A percentile compares a stretch with the other conserved stretches of the same genome.
These are phyloP conservation scores for Penicillium salamii DNA, from an alignment of 495 filamentous ascomycete genomes.

Conservation along the genomic window DNA sequence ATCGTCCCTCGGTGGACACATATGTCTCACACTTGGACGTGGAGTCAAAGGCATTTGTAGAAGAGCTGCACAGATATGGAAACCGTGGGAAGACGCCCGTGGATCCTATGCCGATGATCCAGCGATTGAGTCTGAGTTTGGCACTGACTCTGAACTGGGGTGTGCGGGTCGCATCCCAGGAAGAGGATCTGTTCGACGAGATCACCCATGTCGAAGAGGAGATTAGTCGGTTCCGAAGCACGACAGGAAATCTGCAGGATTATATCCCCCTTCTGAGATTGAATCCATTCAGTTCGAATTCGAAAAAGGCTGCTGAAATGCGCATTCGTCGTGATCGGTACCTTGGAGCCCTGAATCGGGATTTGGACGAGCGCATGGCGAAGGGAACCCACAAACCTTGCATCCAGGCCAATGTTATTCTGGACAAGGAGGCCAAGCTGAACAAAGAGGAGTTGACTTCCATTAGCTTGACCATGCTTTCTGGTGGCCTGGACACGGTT, in stretches of 20 bases:
- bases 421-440: constrained; percentile 58
- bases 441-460: constrained; percentile 57
- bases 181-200: constrained; percentile 59
- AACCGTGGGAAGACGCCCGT: constrained; percentile 50
- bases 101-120: constrained; percentile 60
- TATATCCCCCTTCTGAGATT: constrained; percentile 60
- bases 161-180: constrained; percentile 51
- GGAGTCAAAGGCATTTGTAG: constrained; percentile 57
- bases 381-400: constrained; percentile 60
- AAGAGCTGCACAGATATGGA: constrained; percentile 56
- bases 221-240: constrained; percentile 56
- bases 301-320: constrained; percentile 53
- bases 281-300: constrained; percentile 53
- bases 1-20: constrained; percentile 56
- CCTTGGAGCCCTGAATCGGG: constrained; percentile 47
- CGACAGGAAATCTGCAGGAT: constrained; percentile 61
- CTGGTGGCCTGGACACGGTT: constrained; percentile 62
- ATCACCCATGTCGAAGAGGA: constrained; percentile 62
- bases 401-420: constrained; percentile 62
- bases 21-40: constrained; percentile 61
- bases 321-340: constrained; percentile 60
- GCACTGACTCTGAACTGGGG: constrained; percentile 64
- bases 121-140: constrained; percentile 54
- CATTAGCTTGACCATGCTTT: constrained; percentile 63
- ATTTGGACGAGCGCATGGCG: constrained; percentile 55